These are phyloP conservation scores for Fraxinus sp. DNA, from an alignment of 305 asterid species.

Conservation along the genomic window DNA sequence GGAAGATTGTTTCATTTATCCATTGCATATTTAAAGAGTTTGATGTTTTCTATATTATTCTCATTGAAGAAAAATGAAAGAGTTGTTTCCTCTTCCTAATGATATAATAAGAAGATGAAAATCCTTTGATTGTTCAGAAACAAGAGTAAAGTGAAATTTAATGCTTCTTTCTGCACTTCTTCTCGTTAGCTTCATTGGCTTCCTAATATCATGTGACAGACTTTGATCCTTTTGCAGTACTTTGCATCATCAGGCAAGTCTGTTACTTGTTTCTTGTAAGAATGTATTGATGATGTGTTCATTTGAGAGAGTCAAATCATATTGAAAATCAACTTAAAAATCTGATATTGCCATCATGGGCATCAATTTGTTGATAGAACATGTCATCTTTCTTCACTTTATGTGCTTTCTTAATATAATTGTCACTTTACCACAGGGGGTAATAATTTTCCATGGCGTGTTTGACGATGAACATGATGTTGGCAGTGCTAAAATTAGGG, in stretches of 20 bases:
- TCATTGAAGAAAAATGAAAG: background rate
- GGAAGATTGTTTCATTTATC: background rate
- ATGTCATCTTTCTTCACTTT: background rate
- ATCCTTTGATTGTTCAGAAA: background rate
- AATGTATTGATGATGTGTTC: background rate
- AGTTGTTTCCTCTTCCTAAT: background rate
- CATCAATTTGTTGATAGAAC: background rate
- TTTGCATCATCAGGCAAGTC: background rate
- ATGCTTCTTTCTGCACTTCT: background rate
- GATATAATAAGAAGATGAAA: too few species aligned
- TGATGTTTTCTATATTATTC: background rate
- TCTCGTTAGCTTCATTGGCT: background rate
- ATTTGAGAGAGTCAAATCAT: background rate
- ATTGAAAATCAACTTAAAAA: background rate
- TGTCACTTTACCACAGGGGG: conserved; percentile 54
- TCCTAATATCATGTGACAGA: background rate
- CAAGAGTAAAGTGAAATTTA: background rate
- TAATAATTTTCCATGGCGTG: conserved; percentile 87
- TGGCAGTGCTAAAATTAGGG: conserved; percentile 79
- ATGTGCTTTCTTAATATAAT: conserved; percentile 22
- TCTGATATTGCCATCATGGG: conserved; percentile 8
- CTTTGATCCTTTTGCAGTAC: conserved; percentile 10
- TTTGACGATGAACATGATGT: conserved; percentile 75
- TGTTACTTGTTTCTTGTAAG: background rate
- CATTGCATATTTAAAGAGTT: background rate